Evolutionary conservation across 208 protist species (phyloP).

Genomic region (Porcisia deanei): DNA sequence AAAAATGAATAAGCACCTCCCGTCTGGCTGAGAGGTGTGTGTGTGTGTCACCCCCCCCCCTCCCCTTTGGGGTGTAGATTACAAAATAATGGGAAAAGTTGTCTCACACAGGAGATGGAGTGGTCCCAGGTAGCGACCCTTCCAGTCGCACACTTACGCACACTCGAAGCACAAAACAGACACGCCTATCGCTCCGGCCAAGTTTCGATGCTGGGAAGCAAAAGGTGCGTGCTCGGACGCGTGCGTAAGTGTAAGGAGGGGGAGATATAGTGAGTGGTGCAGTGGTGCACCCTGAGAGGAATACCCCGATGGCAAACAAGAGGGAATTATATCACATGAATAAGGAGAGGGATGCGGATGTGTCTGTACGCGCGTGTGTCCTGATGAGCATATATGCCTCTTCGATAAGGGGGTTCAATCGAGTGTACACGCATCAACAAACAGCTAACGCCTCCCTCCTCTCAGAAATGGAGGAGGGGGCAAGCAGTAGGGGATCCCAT

Average conservation of each 20-base stretch:
- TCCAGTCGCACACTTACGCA: not conserved
- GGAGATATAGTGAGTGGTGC: not conserved
- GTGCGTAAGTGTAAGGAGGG: not conserved
- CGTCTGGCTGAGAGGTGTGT: not conserved
- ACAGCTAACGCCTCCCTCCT: not conserved
- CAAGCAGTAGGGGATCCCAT: too few species aligned
- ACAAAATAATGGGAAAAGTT: not conserved
- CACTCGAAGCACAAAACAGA: not conserved
- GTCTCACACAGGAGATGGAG: not conserved
- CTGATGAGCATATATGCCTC: too few species aligned
- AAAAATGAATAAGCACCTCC: not conserved
- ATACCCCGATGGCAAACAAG: not conserved
- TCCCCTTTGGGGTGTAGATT: not conserved
- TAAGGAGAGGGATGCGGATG: not conserved
- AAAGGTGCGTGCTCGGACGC: not conserved
- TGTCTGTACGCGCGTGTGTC: not conserved
- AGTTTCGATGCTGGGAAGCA: not conserved
- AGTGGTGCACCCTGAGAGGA: not conserved
- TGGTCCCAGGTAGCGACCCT: not conserved
- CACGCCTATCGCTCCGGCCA: not conserved
- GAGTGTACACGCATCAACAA: not conserved
- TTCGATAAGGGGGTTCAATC: not conserved
- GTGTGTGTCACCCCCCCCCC: not conserved
- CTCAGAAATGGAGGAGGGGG: not conserved
- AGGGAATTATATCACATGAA: not conserved